These are phyloP conservation scores for Chlorencoelia australis DNA, from an alignment of 2,329 filamentous ascomycete genomes.

Conservation along the genomic window DNA sequence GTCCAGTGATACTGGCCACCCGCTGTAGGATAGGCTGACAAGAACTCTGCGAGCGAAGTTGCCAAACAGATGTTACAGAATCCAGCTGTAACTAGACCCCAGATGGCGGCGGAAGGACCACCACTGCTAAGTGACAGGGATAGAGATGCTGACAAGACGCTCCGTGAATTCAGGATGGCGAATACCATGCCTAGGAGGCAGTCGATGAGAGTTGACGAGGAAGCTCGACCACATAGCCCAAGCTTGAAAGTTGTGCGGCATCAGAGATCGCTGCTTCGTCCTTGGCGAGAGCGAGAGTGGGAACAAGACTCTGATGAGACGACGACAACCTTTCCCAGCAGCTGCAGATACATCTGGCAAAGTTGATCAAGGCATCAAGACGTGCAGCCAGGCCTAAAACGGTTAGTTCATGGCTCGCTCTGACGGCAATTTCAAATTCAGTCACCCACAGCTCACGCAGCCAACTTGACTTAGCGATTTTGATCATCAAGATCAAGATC, in stretches of 20 bases:
- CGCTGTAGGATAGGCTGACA: conserved; percentile 43
- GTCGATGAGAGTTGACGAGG: conserved; percentile 45
- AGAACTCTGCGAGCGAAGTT: conserved; percentile 48
- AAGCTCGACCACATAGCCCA: conserved; percentile 40
- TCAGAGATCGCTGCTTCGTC: too few relatives aligned
- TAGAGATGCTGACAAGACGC: conserved; percentile 36
- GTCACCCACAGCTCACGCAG: too few relatives aligned
- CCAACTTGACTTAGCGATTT: too few relatives aligned
- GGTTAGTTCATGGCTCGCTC: too few relatives aligned
- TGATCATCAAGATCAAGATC: too few relatives aligned
- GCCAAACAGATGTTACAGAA: conserved; percentile 42
- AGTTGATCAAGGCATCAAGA: too few relatives aligned
- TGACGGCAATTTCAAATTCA: too few relatives aligned
- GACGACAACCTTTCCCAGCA: too few relatives aligned
- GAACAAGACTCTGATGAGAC: too few relatives aligned
- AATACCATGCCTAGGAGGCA: conserved; percentile 49
- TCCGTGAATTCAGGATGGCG: conserved; percentile 48
- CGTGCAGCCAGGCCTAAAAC: too few relatives aligned
- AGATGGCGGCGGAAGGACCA: conserved; percentile 61
- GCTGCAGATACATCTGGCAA: too few relatives aligned
- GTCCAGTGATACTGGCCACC: conserved; percentile 50
- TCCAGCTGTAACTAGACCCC: conserved; percentile 54
- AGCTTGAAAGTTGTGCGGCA: conserved; percentile 37
- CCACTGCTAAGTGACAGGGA: conserved; percentile 56
- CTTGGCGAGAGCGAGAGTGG: too few relatives aligned